A percentile compares a stretch with the other conserved stretches of the same genome.
Evolutionary conservation across 768 basidiomycete species (phyloP).

Genomic region (Psilocybe subaeruginosa): DNA sequence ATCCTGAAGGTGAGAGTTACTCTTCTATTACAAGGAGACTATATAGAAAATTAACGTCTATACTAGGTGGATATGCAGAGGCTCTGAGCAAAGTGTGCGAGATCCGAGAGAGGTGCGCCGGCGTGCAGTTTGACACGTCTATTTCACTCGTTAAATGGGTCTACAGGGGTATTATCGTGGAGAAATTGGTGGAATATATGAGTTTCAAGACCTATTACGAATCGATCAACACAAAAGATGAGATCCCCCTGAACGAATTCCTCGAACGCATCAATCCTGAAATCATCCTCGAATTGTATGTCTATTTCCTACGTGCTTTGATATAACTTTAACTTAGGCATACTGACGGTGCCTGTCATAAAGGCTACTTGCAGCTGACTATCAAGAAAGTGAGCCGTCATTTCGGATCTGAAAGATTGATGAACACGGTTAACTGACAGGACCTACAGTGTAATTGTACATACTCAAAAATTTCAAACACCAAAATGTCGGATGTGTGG

Average conservation of each 20-base stretch:
- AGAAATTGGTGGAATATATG: constrained; percentile 91
- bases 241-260: constrained; percentile 77
- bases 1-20: constrained; percentile 58
- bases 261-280: constrained; percentile 84
- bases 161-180: constrained; percentile 68
- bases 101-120: constrained; percentile 68
- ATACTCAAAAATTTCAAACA: too few relatives aligned
- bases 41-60: background rate
- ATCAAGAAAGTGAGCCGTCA: constrained; percentile 55
- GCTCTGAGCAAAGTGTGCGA: constrained; percentile 70
- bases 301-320: constrained; percentile 25
- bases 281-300: constrained; percentile 87
- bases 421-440: background rate
- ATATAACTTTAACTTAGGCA: too few relatives aligned
- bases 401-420: background rate
- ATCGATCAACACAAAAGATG: constrained; percentile 70
- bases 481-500: background rate
- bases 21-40: background rate
- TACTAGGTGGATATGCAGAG: constrained; percentile 73
- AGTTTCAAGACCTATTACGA: constrained; percentile 82
- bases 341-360: background rate
- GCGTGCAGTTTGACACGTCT: background rate
- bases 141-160: too few relatives aligned
- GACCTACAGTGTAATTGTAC: background rate
- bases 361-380: constrained; percentile 66